Base-by-base conservation (phyloP, 2,329 filamentous ascomycete species). In the Dissoconium aciculare region DNA sequence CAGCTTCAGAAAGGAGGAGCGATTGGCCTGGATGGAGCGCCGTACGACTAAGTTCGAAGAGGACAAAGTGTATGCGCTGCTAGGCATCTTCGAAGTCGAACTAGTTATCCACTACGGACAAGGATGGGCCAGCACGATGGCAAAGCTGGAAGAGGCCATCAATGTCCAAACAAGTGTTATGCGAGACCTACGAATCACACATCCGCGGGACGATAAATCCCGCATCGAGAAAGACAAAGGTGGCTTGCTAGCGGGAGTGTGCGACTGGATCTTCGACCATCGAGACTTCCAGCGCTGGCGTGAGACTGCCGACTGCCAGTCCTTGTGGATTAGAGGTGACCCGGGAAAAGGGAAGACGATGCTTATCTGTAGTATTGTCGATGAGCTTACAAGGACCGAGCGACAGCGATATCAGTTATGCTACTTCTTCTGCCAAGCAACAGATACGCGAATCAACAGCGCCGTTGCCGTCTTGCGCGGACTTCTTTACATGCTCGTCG, bases 301-400 rank as follows among this genome's bases (percentile, higher is more conserved):
- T 8, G 28, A 47, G 34, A 35, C 35, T 11, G 23, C 43, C 2
- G 34, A 51, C 10, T 37, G 31, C 14, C 41, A 37, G 15, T 30
- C 56, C 5, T 46, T 59, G 11, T 59, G 55, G 56, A 51, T 59
- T 15, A n/a, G n/a, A n/a, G n/a, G n/a, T n/a, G n/a, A n/a, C n/a
- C n/a, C n/a, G n/a, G n/a, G n/a, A n/a, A n/a, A 58, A 34, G 55
- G 56, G 12, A 59, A 58, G 39, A 59, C 54, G 5, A 58, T 59
- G 55, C 38, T 57, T 8, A 39, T 54, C 2, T 49, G 45, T 21
- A 49, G 45, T 13, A 42, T 56, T 10, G 48, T 57, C 21, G 36
- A 56, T 21, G 41, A 43, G 26, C 44, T 57, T 26, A 38, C 50
- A 25, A 28, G 16, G 19, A 38, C 36, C 5, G 27, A 50, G 16